Percentiles rank a stretch among this genome's conserved stretches.
These are phyloP conservation scores for Dalbergia cochinchinensis DNA, from an alignment of 306 rosid genomes.

Conservation along the genomic window DNA sequence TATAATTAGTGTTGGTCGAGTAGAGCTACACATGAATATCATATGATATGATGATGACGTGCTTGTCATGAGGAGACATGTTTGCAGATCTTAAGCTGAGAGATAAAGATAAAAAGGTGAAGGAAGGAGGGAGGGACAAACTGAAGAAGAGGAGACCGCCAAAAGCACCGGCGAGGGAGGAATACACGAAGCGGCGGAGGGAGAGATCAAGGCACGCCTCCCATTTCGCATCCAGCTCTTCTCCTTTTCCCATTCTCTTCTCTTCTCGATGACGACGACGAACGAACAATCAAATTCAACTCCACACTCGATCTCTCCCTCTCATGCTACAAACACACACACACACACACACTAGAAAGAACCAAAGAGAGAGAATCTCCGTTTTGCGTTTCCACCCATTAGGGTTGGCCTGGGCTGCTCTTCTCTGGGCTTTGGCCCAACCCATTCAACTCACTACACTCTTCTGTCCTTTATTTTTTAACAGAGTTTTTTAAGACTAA, in stretches of 20 bases:
- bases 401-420: not conserved
- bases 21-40: not conserved
- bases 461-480: too few relatives aligned
- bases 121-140: not conserved
- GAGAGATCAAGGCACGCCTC: conserved; percentile 28
- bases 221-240: conserved; percentile 19
- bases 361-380: not conserved
- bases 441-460: not conserved
- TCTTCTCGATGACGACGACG: not conserved
- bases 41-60: not conserved
- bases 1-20: not conserved
- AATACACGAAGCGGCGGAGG: conserved; percentile 29
- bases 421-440: not conserved
- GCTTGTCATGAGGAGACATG: not conserved
- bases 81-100: not conserved
- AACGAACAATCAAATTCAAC: too few relatives aligned
- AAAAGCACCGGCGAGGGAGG: conserved; percentile 23
- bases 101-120: not conserved
- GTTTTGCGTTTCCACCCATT: not conserved
- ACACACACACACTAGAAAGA: not conserved
- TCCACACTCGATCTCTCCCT: not conserved
- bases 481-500: too few relatives aligned
- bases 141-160: conserved; percentile 24
- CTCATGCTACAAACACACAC: not conserved
- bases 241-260: conserved; percentile 11